Evolutionary conservation across 2,329 filamentous ascomycete genomes (phyloP).

Genomic region (Onygenales sp.): DNA sequence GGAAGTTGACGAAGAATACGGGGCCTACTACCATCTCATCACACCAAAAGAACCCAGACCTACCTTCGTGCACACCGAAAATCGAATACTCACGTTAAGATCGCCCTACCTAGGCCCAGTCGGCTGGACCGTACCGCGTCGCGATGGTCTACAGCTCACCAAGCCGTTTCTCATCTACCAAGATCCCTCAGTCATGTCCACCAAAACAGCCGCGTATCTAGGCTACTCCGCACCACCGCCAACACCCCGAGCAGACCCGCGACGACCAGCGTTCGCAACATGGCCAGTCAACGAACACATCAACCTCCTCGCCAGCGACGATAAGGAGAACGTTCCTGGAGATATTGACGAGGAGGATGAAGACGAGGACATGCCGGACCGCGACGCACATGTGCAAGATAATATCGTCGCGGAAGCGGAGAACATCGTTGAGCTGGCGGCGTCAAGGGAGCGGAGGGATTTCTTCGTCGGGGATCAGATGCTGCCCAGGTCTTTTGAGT

Average conservation of each 20-base stretch:
- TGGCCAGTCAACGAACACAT: neutral
- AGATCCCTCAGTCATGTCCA: conserved; percentile 8
- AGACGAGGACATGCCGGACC: neutral
- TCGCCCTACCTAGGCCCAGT: conserved; percentile 10
- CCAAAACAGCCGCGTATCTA: neutral
- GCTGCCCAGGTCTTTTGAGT: neutral
- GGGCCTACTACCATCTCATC: neutral
- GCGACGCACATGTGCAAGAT: neutral
- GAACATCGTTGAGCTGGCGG: conserved; percentile 2
- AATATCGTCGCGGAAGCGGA: conserved; percentile 5
- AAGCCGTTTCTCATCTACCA: conserved; percentile 12
- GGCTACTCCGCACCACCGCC: neutral
- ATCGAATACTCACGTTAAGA: neutral
- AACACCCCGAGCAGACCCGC: neutral
- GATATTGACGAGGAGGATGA: neutral
- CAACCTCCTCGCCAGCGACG: conserved; percentile 6
- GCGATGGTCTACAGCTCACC: conserved; percentile 2
- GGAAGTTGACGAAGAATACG: neutral
- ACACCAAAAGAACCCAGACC: neutral
- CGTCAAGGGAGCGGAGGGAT: neutral
- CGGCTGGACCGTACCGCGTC: conserved; percentile 10
- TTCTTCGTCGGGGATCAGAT: too few species aligned
- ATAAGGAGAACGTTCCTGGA: conserved; percentile 10
- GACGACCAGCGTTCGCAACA: neutral
- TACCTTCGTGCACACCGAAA: neutral